Evolutionary conservation across 495 filamentous ascomycete species (phyloP), one percentile per base, ranked within the genome.

Genomic region (Neurospora sp.): DNA sequence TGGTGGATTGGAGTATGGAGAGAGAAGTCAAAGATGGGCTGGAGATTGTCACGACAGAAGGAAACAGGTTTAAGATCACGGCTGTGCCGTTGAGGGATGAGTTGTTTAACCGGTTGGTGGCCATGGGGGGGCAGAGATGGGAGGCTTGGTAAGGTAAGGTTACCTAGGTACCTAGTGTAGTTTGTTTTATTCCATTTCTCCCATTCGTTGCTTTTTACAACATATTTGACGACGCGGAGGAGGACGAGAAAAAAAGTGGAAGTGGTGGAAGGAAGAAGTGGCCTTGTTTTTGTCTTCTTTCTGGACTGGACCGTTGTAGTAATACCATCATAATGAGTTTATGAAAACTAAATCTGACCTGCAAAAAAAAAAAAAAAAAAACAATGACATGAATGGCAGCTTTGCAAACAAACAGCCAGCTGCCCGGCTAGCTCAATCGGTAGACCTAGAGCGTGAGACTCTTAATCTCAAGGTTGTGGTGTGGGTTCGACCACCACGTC

Each of bases 41-140:
- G 77, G 85, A 94, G 75, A 88, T 96, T 77, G 78, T 83, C 20
- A 89, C 89, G 61, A 84, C 82, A 70, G 77, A 79, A 6, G 89
- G 88, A 0, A 82, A 89, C 41, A 81, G 75, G 69, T 89, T 83
- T 71, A 86, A 86, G 71, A 71, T 97, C 2, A 97, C 91, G 20
- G 93, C 93, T 4, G 86, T 95, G 80, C 87, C 86, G 74, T 78
- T 91, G 79, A 79, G 94, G 69, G 92, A 97, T 79, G 91, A 96
- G 83, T 77, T 97, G 71, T 96, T 97, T 77, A 96, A 97, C 83
- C 88, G 94, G 27, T 76, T 97, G 73, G 81, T 96, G 70, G 90
- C 93, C 3, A 92, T 97, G 76, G 93, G 92, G 39, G 88, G 87
- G 61, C 93, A 97, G 87, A 93, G 93, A 83, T 97, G 93, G 94